A percentile compares a stretch with the other conserved stretches of the same genome.
phyloP scores from a whole-genome alignment of 2,329 filamentous ascomycete genomes.

The Clarireedia homoeocarpa region DNA sequence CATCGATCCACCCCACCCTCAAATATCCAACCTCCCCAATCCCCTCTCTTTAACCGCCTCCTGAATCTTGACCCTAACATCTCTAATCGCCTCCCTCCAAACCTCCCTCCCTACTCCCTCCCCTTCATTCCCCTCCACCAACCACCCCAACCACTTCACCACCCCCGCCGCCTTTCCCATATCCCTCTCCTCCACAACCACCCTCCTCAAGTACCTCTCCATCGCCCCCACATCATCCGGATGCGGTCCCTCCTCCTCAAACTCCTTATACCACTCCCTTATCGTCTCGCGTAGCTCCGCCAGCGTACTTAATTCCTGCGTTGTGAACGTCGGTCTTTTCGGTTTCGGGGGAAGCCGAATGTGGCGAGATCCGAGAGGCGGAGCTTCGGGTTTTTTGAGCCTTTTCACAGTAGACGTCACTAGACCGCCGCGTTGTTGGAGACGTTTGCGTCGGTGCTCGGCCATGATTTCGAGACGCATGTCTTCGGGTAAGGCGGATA shows the following conservation, averaged over 20 bases:
- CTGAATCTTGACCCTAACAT: constrained; percentile 45
- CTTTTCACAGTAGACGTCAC: constrained; percentile 21
- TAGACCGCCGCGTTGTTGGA: constrained; percentile 42
- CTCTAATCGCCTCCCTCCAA: constrained; percentile 40
- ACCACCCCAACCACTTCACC: constrained; percentile 57
- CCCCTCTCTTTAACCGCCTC: constrained; percentile 48
- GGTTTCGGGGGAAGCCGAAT: constrained; percentile 41
- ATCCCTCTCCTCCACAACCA: constrained; percentile 70
- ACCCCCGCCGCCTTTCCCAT: constrained; percentile 66
- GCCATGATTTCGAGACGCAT: constrained; percentile 70
- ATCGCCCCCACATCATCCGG: constrained; percentile 69
- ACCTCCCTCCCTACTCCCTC: constrained; percentile 25
- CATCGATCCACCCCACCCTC: too few relatives aligned
- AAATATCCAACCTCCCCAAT: constrained; percentile 46
- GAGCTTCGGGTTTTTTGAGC: constrained; percentile 15
- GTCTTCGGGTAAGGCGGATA: constrained; percentile 76
- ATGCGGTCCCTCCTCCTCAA: constrained; percentile 68
- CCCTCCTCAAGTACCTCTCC: constrained; percentile 60
- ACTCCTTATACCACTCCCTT: constrained; percentile 67
- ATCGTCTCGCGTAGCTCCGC: constrained; percentile 67
- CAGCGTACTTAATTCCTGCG: constrained; percentile 43
- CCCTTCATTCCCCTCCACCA: constrained; percentile 40
- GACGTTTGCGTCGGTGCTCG: constrained; percentile 57
- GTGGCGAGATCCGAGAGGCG: constrained; percentile 23
- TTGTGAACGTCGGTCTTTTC: constrained; percentile 53